A percentile compares a stretch with the other conserved stretches of the same genome.
These are phyloP conservation scores for Malassezia brasiliensis DNA, from an alignment of 1,284 basidiomycete species.

Conservation along the genomic window DNA sequence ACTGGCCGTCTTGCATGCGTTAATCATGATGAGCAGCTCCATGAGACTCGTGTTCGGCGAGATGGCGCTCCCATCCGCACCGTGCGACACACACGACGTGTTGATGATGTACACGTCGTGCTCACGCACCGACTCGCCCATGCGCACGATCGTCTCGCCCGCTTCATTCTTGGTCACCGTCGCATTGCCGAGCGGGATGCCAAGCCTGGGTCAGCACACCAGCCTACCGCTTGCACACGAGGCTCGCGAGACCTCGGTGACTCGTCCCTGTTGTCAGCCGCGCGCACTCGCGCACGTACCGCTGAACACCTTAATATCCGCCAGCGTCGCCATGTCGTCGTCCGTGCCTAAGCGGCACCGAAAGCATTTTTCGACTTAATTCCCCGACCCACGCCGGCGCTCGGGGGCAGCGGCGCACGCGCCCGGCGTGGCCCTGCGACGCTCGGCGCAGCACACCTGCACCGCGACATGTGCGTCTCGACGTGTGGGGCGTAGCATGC, in stretches of 20 bases:
- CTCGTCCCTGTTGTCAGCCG: conserved; percentile 40
- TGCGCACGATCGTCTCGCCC: conserved; percentile 83
- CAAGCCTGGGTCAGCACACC: conserved; percentile 22
- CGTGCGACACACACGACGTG: conserved; percentile 65
- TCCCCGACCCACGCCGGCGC: not conserved
- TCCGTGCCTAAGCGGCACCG: not conserved
- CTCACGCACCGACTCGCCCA: conserved; percentile 89
- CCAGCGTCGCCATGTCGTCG: conserved; percentile 18
- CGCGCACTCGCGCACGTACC: conserved; percentile 11
- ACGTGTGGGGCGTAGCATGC: too few relatives aligned
- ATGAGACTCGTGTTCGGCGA: conserved; percentile 63
- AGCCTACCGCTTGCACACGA: conserved; percentile 76
- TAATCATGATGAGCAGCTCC: conserved; percentile 99
- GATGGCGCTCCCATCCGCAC: conserved; percentile 26
- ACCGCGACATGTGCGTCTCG: too few relatives aligned
- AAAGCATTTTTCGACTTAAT: not conserved
- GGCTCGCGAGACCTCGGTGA: conserved; percentile 87
- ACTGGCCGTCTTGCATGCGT: conserved; percentile 79
- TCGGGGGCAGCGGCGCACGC: too few relatives aligned
- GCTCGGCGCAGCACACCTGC: too few relatives aligned
- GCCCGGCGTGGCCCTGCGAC: too few relatives aligned
- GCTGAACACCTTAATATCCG: conserved; percentile 29
- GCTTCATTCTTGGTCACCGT: conserved; percentile 79
- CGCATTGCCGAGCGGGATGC: conserved; percentile 49
- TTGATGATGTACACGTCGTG: conserved; percentile 99